Conservation (phyloP, 2,329 filamentous ascomycete genomes). For the Phaeosphaeria sp. region DNA sequence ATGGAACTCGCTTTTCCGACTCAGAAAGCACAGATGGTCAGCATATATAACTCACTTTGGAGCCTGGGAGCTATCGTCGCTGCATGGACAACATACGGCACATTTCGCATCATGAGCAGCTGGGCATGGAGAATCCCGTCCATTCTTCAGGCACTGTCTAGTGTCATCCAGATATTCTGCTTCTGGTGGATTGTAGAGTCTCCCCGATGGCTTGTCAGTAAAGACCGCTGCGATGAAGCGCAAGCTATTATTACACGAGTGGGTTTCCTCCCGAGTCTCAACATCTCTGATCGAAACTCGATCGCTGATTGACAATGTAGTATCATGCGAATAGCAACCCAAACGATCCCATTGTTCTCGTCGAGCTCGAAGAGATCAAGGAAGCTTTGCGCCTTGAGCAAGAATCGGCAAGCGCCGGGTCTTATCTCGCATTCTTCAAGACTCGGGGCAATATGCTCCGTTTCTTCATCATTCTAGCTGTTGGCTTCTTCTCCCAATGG, state of each 20-base stretch:
- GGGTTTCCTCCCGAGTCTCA: neutral
- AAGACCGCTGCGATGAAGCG: constrained; percentile 53
- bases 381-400: constrained; percentile 56
- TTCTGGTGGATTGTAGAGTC: constrained; percentile 61
- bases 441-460: constrained; percentile 61
- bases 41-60: constrained; percentile 73
- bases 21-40: constrained; percentile 69
- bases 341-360: constrained; percentile 50
- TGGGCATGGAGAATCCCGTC: constrained; percentile 62
- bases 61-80: constrained; percentile 65
- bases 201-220: constrained; percentile 64
- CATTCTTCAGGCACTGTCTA: constrained; percentile 57
- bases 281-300: neutral
- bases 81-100: constrained; percentile 64
- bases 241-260: constrained; percentile 28
- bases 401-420: constrained; percentile 39
- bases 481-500: constrained; percentile 66
- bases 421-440: constrained; percentile 14
- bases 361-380: constrained; percentile 52
- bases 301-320: neutral
- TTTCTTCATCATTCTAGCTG: constrained; percentile 59
- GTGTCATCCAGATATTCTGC: constrained; percentile 50
- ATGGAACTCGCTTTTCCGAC: constrained; percentile 73
- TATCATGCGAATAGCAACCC: constrained; percentile 63
- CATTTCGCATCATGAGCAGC: constrained; percentile 42